A percentile compares a stretch with the other conserved stretches of the same genome.
Evolutionary conservation across 2,329 filamentous ascomycete genomes (phyloP).

Genomic region (Penicillium sp.): DNA sequence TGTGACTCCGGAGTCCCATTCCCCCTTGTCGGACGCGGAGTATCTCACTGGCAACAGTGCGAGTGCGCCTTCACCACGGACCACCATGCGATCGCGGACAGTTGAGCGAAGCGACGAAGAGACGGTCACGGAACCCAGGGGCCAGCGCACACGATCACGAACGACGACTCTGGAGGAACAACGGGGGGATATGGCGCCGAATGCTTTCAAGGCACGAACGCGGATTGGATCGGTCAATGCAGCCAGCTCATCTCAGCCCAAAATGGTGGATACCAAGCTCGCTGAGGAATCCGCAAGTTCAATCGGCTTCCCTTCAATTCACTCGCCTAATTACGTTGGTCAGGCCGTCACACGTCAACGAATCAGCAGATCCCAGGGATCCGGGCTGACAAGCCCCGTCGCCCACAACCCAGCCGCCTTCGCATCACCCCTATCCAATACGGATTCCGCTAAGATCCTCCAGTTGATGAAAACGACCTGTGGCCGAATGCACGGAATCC

Average conservation of each 20-base stretch:
- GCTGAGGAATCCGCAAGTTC: conserved; percentile 44
- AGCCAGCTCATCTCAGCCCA: conserved; percentile 34
- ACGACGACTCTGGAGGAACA: conserved; percentile 48
- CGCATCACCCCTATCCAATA: conserved; percentile 43
- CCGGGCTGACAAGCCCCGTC: conserved; percentile 29
- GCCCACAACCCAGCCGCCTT: conserved; percentile 32
- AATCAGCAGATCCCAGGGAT: conserved; percentile 36
- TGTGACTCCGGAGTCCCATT: conserved; percentile 50
- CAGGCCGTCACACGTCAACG: conserved; percentile 38
- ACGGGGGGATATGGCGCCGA: conserved; percentile 40
- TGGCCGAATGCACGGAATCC: conserved; percentile 55
- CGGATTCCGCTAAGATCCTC: conserved; percentile 51
- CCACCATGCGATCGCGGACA: conserved; percentile 36
- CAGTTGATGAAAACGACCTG: conserved; percentile 56
- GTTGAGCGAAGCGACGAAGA: conserved; percentile 42
- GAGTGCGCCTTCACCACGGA: conserved; percentile 40
- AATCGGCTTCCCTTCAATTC: conserved; percentile 53
- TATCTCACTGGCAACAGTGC: conserved; percentile 33
- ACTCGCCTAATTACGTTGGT: conserved; percentile 41
- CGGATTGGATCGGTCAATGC: conserved; percentile 46
- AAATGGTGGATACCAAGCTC: conserved; percentile 41
- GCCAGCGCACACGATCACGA: conserved; percentile 41
- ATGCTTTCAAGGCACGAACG: conserved; percentile 37
- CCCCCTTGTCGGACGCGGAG: conserved; percentile 43
- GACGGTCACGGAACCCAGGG: conserved; percentile 33